Evolutionary conservation across 768 basidiomycete species (phyloP).

Genomic region (Suillus clintonianus): DNA sequence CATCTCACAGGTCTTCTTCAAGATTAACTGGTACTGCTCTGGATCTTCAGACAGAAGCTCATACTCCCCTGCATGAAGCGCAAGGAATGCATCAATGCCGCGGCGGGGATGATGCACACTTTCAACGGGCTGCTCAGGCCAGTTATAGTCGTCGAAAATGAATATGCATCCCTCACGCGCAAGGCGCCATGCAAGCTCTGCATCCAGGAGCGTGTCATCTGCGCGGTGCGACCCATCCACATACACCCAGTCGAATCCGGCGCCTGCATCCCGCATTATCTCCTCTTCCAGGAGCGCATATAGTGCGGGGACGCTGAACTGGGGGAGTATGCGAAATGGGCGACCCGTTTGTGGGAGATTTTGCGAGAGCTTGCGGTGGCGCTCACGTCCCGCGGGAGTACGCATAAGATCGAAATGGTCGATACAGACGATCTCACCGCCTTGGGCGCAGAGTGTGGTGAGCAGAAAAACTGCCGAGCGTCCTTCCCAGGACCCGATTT

Average conservation of each 20-base stretch:
- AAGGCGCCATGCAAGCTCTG: conserved; percentile 58
- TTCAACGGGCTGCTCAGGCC: conserved; percentile 48
- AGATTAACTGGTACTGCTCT: conserved; percentile 51
- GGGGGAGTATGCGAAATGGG: conserved; percentile 45
- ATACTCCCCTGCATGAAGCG: conserved; percentile 52
- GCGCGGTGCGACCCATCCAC: conserved; percentile 62
- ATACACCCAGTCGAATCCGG: conserved; percentile 62
- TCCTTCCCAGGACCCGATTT: conserved; percentile 68
- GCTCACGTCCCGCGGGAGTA: conserved; percentile 48
- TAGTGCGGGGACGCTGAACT: conserved; percentile 56
- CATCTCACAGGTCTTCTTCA: conserved; percentile 52
- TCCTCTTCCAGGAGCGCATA: conserved; percentile 50
- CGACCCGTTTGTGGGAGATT: conserved; percentile 50
- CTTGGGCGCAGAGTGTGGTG: conserved; percentile 43
- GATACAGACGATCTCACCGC: conserved; percentile 53
- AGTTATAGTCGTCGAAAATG: conserved; percentile 61
- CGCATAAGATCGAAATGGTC: conserved; percentile 60
- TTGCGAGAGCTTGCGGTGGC: conserved; percentile 44
- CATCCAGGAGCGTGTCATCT: conserved; percentile 63
- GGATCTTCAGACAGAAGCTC: conserved; percentile 36
- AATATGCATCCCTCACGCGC: conserved; percentile 51
- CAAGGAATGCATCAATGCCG: conserved; percentile 57
- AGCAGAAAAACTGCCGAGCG: conserved; percentile 59
- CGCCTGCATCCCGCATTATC: conserved; percentile 23
- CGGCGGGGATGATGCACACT: conserved; percentile 56